Base-by-base conservation (phyloP, 2,329 filamentous ascomycete genomes). In the Aspergillus intermedius region DNA sequence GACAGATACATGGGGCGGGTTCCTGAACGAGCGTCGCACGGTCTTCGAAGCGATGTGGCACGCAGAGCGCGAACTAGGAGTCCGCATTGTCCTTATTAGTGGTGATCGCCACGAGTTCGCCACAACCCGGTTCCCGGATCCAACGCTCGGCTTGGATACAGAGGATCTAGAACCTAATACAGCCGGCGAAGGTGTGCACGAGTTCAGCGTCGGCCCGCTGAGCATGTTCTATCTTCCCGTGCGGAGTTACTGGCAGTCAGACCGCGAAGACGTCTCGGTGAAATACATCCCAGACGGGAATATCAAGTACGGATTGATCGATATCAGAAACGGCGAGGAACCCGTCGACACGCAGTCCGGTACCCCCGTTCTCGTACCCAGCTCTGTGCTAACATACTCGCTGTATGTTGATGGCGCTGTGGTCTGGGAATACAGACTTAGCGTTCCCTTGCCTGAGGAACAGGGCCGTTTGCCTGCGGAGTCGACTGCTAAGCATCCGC, bases 21-120 rank as follows among this genome's bases (percentile, higher is more conserved):
- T 95, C 67, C 76, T 96, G 2, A 73, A 77, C 44, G 93, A 98
- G 73, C 84, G 93, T 13, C 80, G 78, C 47, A 77, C 75, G 48
- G 80, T 97, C 22, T 82, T 98, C 12, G 86, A 95, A 65, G 87
- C 88, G 2, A 95, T 96, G 81, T 97, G 93, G 90, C 84, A 87
- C 52, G 84, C 87, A 0, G 84, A 88, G n/a, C 74, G 80, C 10
- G 69, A 71, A 1, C 80, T 81, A 4, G 87, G 88, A 5, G 74
- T 86, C 5, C 88, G 91, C 21, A 84, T 97, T 6, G 78, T 95
- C 3, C 76, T 97, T 10, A 75, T 98, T 9, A 93, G 87, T 13
- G 93, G 93, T 1, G 93, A 98, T 62, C 78, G 93, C n/a, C 93
- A 98, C 64, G 93, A 98, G 67, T 97, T 97, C 66, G 93, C 88